phyloP scores from a whole-genome alignment of 371 early-diverging fungal genomes.

The Mucor saturninus region DNA sequence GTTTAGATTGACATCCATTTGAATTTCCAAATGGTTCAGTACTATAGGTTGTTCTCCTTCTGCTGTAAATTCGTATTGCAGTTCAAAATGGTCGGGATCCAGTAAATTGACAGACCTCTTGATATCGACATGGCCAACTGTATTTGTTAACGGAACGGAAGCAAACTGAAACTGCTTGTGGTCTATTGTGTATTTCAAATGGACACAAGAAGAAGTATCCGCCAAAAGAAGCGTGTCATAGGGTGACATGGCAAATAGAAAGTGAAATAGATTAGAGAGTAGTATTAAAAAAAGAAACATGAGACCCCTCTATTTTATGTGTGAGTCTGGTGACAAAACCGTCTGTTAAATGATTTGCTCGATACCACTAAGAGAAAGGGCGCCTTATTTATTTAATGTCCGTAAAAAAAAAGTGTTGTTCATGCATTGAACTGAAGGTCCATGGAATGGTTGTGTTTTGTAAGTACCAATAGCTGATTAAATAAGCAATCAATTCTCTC shows the following conservation, averaged over 20 bases:
- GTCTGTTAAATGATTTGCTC: too few relatives aligned
- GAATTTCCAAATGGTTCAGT: conserved; percentile 22
- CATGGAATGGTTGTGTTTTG: too few relatives aligned
- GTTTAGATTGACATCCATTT: conserved; percentile 30
- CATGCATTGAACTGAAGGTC: too few relatives aligned
- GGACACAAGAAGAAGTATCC: conserved; percentile 5
- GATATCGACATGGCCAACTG: neutral
- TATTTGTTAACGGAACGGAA: neutral
- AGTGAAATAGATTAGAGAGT: neutral
- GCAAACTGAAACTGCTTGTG: neutral
- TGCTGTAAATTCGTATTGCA: neutral
- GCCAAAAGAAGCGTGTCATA: conserved; percentile 1
- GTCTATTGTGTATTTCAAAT: conserved; percentile 5
- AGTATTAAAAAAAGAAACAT: neutral
- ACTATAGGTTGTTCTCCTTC: neutral
- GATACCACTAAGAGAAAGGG: too few relatives aligned
- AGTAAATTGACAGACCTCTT: neutral
- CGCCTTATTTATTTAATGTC: too few relatives aligned
- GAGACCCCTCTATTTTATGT: too few relatives aligned
- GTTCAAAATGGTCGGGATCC: conserved; percentile 8
- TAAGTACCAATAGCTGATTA: too few relatives aligned
- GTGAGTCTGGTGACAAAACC: too few relatives aligned
- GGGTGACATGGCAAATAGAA: conserved; percentile 4
- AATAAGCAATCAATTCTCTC: too few relatives aligned
- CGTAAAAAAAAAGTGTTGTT: too few relatives aligned